phyloP scores from a whole-genome alignment of 106 monocot species.

The Ottelia alismoides region DNA sequence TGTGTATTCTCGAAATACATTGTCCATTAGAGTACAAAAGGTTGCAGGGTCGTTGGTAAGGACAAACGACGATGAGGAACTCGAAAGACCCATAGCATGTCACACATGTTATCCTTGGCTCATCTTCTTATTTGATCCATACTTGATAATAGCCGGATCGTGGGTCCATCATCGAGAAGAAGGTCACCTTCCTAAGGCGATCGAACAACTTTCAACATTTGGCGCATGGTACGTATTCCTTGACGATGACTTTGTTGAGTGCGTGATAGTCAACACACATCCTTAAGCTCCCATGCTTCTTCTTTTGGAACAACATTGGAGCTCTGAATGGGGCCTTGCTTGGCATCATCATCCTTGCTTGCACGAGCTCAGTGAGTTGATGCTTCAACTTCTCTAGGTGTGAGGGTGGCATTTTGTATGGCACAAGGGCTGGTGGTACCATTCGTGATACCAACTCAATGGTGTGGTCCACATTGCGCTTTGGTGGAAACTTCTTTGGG shows the following conservation, averaged over 20 bases:
- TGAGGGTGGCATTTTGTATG: no score
- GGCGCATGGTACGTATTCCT: background rate
- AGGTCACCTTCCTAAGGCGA: no score
- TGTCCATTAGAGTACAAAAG: conserved; percentile 2
- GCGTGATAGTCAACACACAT: background rate
- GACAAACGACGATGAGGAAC: background rate
- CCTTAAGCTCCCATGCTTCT: background rate
- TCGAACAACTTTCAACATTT: background rate
- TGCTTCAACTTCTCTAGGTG: no score
- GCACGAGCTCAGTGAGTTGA: background rate
- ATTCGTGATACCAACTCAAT: background rate
- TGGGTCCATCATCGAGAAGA: no score
- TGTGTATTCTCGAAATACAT: no score
- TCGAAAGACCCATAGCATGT: conserved; percentile 1
- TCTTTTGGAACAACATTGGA: background rate
- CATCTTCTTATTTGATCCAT: background rate
- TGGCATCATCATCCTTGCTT: background rate
- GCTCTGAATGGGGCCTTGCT: background rate
- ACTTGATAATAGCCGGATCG: background rate
- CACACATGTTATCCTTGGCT: background rate
- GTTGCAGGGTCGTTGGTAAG: background rate
- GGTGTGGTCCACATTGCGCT: background rate
- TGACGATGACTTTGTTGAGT: conserved; percentile 1
- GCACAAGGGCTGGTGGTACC: no score
- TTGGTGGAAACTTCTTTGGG: background rate